Percentiles rank a stretch among this genome's conserved stretches.
Evolutionary conservation across 768 basidiomycete species (phyloP).

Genomic region (Solioccasus polychromus): DNA sequence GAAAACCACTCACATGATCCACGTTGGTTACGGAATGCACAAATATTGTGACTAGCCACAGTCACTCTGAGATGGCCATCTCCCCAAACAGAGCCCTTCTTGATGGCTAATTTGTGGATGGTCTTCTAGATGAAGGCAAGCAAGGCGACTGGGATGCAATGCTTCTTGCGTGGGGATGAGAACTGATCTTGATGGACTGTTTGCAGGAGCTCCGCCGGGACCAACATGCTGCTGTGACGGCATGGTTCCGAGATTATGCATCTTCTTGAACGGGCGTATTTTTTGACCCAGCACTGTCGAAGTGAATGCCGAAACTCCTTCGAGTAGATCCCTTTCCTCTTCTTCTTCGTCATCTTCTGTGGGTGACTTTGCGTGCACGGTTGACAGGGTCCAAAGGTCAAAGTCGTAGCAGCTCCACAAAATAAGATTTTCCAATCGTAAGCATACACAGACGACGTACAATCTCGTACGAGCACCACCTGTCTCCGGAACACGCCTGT

Average conservation of each 20-base stretch:
- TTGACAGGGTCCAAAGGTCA: conserved; percentile 33
- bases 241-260: conserved; percentile 12
- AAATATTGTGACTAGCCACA: conserved; percentile 1
- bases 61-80: conserved; percentile 28
- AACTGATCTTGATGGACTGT: conserved; percentile 28
- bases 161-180: conserved; percentile 39
- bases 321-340: conserved; percentile 10
- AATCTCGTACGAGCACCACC: conserved; percentile 13
- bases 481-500: conserved; percentile 20
- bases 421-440: conserved; percentile 47
- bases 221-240: conserved; percentile 12
- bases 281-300: conserved; percentile 26
- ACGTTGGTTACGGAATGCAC: conserved; percentile 8
- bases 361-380: conserved; percentile 35
- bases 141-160: conserved; percentile 33
- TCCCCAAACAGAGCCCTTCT: conserved; percentile 37
- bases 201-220: conserved; percentile 10
- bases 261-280: conserved; percentile 38
- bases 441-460: conserved; percentile 46
- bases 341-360: conserved; percentile 15
- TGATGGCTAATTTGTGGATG: conserved; percentile 38
- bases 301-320: conserved; percentile 20
- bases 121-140: conserved; percentile 42
- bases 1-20: conserved; percentile 22
- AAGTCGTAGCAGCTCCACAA: conserved; percentile 52